These are phyloP conservation scores for Lachancea cidri DNA, from an alignment of 805 yeast species.

Conservation along the genomic window DNA sequence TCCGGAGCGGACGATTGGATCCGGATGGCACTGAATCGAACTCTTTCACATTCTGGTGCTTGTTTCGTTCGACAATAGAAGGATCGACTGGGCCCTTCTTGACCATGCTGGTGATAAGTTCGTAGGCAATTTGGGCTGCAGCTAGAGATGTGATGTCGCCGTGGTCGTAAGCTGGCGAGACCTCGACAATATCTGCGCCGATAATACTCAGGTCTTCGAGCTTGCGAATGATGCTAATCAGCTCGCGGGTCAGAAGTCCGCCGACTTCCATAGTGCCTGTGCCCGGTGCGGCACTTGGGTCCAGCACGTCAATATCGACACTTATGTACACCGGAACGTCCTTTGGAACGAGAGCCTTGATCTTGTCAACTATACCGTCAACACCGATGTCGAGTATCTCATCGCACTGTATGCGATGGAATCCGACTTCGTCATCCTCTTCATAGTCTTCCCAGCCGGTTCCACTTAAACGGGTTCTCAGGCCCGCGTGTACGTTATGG, in stretches of 20 bases:
- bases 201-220: conserved; percentile 56
- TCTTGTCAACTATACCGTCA: conserved; percentile 49
- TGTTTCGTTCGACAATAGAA: conserved; percentile 1
- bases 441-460: conserved; percentile 52
- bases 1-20: no score
- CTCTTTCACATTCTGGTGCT: neutral
- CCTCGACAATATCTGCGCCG: conserved; percentile 77
- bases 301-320: conserved; percentile 75
- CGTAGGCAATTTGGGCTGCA: conserved; percentile 68
- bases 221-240: conserved; percentile 53
- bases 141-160: conserved; percentile 64
- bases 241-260: conserved; percentile 65
- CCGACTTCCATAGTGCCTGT: conserved; percentile 79
- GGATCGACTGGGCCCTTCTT: conserved; percentile 42
- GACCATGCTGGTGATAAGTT: conserved; percentile 70
- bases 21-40: no score
- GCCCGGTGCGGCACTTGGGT: conserved; percentile 70
- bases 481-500: conserved; percentile 67
- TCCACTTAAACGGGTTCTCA: conserved; percentile 69
- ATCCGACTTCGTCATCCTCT: conserved; percentile 67
- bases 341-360: conserved; percentile 51
- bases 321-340: conserved; percentile 68
- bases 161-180: conserved; percentile 58
- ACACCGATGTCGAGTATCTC: conserved; percentile 68
- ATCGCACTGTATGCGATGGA: conserved; percentile 62